Evolutionary conservation across 116 monocot species (phyloP), one percentile per base, ranked within the genome.

Genomic region (Phalaenopsis hybrid): DNA sequence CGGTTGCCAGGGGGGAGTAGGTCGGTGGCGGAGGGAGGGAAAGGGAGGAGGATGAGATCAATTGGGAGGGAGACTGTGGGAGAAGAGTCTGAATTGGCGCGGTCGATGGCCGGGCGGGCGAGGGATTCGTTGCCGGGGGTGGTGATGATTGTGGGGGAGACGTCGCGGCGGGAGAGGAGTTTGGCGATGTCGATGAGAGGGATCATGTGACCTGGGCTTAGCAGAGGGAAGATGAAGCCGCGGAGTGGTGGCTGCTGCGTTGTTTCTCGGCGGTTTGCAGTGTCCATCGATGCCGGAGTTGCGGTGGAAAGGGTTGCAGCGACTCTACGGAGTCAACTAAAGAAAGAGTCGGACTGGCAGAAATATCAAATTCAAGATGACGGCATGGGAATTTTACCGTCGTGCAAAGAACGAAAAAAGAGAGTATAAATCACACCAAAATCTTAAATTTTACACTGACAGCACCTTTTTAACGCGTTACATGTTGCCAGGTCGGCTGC

Each of bases 151-250:
- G 79, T 79, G 79, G 69, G 44, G 48, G 33, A n/a, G 51, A 76
- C 79, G 17, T 82, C 79, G 44, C 51, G 84, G 20, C 65, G 50
- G 75, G 82, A 44, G 33, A 87, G 81, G 44, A 84, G 84, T 52
- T 21, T 67, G 45, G 86, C 86, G 73, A 86, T 83, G 78, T 86
- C 86, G 69, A 86, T 43, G 70, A 83, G 83, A 44, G 86, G 83
- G 34, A 80, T 67, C 80, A 86, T 63, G 70, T 86, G 86, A 46
- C 83, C 86, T 13, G 80, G 70, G 72, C 61, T 37, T 49, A 81
- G 9, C 34, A 78, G 3, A 20, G 83, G 77, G 78, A 83, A 77
- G 61, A 86, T 34, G n/a, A 86, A 25, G 15, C 83, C 80, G 41
- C 23, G 78, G 4, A 82, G 77, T 74, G 23, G 74, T 12, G 16